Evolutionary conservation across 805 yeast species (phyloP).

Genomic region (Pachysolen tannophilus): DNA sequence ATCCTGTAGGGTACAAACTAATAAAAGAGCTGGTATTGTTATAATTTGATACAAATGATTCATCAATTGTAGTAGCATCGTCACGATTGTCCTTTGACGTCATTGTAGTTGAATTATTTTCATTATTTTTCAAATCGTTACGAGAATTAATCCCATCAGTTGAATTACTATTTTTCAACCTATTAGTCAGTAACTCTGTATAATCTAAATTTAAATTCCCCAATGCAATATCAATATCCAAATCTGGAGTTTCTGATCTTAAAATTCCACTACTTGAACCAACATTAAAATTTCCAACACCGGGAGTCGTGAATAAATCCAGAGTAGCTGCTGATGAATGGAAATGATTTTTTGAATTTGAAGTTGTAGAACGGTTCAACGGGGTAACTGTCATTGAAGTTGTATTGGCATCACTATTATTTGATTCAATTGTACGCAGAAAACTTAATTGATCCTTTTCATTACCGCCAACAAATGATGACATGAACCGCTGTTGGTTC

Average conservation of each 20-base stretch:
- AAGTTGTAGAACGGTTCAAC: background rate
- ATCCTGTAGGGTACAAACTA: constrained; percentile 2
- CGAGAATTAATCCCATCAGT: background rate
- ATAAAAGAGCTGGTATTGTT: constrained; percentile 4
- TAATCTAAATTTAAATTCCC: constrained; percentile 9
- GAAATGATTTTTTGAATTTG: too few relatives aligned
- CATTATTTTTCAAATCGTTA: background rate
- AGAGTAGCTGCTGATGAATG: constrained; percentile 2
- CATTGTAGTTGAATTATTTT: too few relatives aligned
- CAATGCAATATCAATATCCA: constrained; percentile 8
- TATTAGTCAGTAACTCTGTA: constrained; percentile 2
- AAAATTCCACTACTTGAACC: too few relatives aligned
- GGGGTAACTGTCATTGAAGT: constrained; percentile 8
- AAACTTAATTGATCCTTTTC: too few relatives aligned
- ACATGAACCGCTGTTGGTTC: too few relatives aligned
- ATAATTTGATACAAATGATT: too few relatives aligned
- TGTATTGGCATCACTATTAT: too few relatives aligned
- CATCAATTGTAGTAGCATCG: too few relatives aligned
- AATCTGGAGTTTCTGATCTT: constrained; percentile 8
- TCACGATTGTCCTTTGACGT: too few relatives aligned
- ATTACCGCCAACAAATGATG: too few relatives aligned
- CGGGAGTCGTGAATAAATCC: constrained; percentile 4
- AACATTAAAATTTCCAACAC: constrained; percentile 2
- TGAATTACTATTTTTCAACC: background rate
- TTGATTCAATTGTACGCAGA: too few relatives aligned